phyloP scores from a whole-genome alignment of 1,139 yeast genomes.

The Geotrichum europaeum region DNA sequence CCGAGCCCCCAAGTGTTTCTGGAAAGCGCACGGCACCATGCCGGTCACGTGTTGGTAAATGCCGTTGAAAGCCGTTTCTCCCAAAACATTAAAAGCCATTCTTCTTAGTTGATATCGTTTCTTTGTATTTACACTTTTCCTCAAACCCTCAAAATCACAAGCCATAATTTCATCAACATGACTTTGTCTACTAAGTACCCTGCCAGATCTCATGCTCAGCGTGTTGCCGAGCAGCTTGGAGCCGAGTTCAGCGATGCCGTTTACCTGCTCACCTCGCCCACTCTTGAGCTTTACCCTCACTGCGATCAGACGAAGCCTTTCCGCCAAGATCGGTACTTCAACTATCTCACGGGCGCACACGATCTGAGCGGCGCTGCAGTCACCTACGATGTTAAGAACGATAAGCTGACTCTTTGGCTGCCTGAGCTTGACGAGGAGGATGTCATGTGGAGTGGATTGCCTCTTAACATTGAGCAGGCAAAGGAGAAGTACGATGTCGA shows the following conservation, averaged over 20 bases:
- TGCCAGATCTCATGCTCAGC: conserved; percentile 49
- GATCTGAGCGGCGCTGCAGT: conserved; percentile 73
- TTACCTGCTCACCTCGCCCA: conserved; percentile 65
- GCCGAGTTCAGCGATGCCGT: conserved; percentile 20
- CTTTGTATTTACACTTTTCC: background rate
- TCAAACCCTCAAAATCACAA: background rate
- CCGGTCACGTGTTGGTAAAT: background rate
- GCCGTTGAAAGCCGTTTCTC: background rate
- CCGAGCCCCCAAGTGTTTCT: background rate
- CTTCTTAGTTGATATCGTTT: background rate
- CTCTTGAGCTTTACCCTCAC: conserved; percentile 57
- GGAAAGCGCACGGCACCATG: background rate
- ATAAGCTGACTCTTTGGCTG: conserved; percentile 61
- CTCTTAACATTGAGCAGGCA: conserved; percentile 66
- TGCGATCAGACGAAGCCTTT: conserved; percentile 75
- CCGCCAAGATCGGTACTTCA: conserved; percentile 88
- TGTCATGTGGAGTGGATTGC: conserved; percentile 95
- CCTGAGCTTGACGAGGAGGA: conserved; percentile 84
- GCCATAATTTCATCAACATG: background rate
- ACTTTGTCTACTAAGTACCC: conserved; percentile 41
- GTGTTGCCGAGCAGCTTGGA: conserved; percentile 38
- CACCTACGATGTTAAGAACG: conserved; percentile 49
- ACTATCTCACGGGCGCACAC: conserved; percentile 71
- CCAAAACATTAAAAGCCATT: background rate
- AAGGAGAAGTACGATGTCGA: conserved; percentile 66